phyloP scores from a whole-genome alignment of 352 stramenopile genomes.

The Phytophthora tubulina region DNA sequence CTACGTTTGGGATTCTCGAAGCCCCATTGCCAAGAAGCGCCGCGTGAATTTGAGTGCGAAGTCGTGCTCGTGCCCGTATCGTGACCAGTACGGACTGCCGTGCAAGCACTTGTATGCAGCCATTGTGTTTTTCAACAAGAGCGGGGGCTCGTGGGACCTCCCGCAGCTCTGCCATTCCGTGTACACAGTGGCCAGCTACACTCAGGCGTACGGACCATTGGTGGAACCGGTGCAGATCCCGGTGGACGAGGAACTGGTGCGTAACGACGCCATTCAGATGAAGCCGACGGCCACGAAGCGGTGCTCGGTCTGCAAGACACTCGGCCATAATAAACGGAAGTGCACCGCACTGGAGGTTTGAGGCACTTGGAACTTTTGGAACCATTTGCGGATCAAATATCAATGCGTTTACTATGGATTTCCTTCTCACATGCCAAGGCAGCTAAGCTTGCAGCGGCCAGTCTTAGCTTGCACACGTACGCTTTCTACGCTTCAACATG shows the following conservation, averaged over 20 bases:
- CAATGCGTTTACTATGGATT: not conserved
- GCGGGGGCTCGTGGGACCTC: conserved; percentile 45
- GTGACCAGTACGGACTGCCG: conserved; percentile 46
- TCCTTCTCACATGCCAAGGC: too few relatives aligned
- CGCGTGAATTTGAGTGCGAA: conserved; percentile 46
- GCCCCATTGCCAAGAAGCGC: conserved; percentile 44
- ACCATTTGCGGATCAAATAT: not conserved
- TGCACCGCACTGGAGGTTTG: conserved; percentile 39
- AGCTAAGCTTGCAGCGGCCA: too few relatives aligned
- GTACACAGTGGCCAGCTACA: conserved; percentile 46
- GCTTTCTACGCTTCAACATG: conserved; percentile 28
- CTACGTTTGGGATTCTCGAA: conserved; percentile 50
- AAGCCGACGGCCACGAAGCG: conserved; percentile 40
- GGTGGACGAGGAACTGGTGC: conserved; percentile 57
- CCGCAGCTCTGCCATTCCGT: conserved; percentile 43
- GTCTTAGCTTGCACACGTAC: too few relatives aligned
- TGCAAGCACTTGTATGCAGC: conserved; percentile 56
- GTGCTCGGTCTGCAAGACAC: conserved; percentile 55
- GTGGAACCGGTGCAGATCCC: conserved; percentile 49
- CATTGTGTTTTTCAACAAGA: conserved; percentile 51
- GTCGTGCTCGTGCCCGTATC: conserved; percentile 49
- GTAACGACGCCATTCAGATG: conserved; percentile 51
- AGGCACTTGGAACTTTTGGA: not conserved
- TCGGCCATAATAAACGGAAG: conserved; percentile 56
- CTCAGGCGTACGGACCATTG: conserved; percentile 39